Base-by-base conservation (phyloP, 2,329 filamentous ascomycete species). In the Xylariomycetidae sp. region DNA sequence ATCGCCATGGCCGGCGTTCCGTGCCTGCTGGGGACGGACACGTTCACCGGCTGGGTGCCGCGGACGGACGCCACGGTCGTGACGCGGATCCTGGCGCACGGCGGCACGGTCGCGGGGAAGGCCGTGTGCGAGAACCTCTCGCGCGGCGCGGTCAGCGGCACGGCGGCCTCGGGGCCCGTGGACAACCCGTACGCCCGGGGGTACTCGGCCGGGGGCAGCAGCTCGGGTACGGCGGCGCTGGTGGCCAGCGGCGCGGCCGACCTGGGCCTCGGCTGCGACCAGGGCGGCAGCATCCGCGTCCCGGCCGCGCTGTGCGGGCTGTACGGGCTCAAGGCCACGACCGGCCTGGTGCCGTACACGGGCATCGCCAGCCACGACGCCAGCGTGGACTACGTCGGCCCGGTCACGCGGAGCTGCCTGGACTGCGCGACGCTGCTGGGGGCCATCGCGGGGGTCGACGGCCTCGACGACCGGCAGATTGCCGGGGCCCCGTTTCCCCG, bases 41-140 rank as follows among this genome's bases (percentile, higher is more conserved):
- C 19, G n/a, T 25, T 67, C 39, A 53, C 52, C 5, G 57, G 52
- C 20, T 58, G 56, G 36, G 48, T 57, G 28, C 50, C 59, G 3
- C 41, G 50, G 14, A 60, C 59, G n/a, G 67, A 70, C 38, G 67
- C 67, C 5, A 61, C 60, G 1, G 55, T 68, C 14, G 61, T 64
- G 2, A 53, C 54, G 7, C 57, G 65, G 3, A 48, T 64, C 2
- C 47, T 69, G 8, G 56, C 56, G 12, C 51, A 56, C 13, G 63
- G 62, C 5, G 67, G 53, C 4, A 60, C 44, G 3, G 53, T 70
- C 8, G 47, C 48, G 8, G 66, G 67, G 9, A 63, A 61, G 25
- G 60, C 46, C 8, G 44, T 32, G 22, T 32, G 44, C 44, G 31
- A 35, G 42, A 35, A 27, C 9, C 22, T 32, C 9, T 32, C 30